These are phyloP conservation scores for Cryptococcus neoformans DNA, from an alignment of 1,284 basidiomycete genomes.

Conservation along the genomic window DNA sequence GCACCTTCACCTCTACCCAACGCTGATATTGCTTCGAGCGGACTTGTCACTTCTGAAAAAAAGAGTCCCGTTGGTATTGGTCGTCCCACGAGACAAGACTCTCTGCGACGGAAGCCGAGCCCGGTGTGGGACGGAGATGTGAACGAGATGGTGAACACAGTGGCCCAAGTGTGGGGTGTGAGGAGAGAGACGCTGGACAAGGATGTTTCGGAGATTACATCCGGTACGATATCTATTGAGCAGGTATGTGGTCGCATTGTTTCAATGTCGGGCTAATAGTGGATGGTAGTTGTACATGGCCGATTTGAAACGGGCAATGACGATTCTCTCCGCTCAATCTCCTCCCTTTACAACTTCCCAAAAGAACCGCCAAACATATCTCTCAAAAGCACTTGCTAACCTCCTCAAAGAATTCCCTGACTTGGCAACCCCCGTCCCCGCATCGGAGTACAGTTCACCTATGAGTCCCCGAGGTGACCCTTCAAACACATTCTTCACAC, in stretches of 20 bases:
- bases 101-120: slow-evolving; percentile 28
- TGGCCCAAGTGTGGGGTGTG: slow-evolving; percentile 40
- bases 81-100: slow-evolving; percentile 6
- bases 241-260: slow-evolving; percentile 23
- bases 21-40: slow-evolving; percentile 10
- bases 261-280: too few relatives aligned
- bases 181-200: slow-evolving; percentile 21
- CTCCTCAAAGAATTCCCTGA: slow-evolving; percentile 29
- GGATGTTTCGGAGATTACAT: slow-evolving; percentile 33
- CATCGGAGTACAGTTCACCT: slow-evolving; percentile 15
- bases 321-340: slow-evolving; percentile 20
- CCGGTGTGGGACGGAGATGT: slow-evolving; percentile 21
- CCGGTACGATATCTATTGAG: slow-evolving; percentile 27
- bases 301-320: slow-evolving; percentile 37
- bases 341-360: slow-evolving; percentile 18
- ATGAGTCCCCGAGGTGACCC: slow-evolving; percentile 1
- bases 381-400: slow-evolving; percentile 17
- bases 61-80: slow-evolving; percentile 11
- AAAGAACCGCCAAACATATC: slow-evolving; percentile 19
- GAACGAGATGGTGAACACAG: slow-evolving; percentile 30
- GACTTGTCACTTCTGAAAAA: slow-evolving; percentile 4
- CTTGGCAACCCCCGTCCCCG: slow-evolving; percentile 18
- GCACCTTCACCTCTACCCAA: slow-evolving; percentile 14
- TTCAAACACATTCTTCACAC: slow-evolving; percentile 28
- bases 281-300: slow-evolving; percentile 32